A percentile compares a stretch with the other conserved stretches of the same genome.
phyloP scores from a whole-genome alignment of 106 monocot species.

The Phalaenopsis aphrodite region DNA sequence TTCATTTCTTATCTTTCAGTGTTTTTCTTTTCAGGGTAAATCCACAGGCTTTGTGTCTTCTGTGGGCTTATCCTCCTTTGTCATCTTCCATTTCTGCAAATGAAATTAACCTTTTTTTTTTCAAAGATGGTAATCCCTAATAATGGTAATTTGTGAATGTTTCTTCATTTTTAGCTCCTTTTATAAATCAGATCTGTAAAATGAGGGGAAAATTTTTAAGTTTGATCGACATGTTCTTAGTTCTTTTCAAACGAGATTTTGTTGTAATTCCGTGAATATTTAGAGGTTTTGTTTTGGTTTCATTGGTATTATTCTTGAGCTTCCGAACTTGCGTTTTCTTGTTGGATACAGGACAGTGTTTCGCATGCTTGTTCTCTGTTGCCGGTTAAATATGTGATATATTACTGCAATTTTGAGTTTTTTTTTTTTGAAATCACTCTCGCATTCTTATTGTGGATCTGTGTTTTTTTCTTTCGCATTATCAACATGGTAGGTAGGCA shows the following conservation, averaged over 20 bases:
- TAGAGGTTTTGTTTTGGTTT: background rate
- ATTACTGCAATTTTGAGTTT: background rate
- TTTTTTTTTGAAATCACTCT: background rate
- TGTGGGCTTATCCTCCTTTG: background rate
- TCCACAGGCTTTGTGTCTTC: background rate
- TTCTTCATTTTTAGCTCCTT: background rate
- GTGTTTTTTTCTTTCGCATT: background rate
- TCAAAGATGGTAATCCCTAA: background rate
- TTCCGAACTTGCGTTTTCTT: background rate
- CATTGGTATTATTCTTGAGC: background rate
- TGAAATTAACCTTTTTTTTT: background rate
- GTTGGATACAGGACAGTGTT: background rate
- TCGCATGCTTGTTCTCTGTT: background rate
- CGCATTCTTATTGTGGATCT: background rate
- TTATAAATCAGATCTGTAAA: background rate
- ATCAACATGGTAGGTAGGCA: background rate
- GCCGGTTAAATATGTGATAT: background rate
- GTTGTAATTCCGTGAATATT: background rate
- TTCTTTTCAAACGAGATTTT: background rate
- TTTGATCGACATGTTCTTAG: background rate
- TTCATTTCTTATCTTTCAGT: background rate
- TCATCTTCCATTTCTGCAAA: background rate
- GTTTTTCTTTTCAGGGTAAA: background rate
- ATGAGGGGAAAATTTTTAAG: background rate
- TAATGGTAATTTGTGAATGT: background rate